Evolutionary conservation across 2,329 filamentous ascomycete species (phyloP), one percentile per base, ranked within the genome.

Genomic region (Plectosphaerella cucumerina): DNA sequence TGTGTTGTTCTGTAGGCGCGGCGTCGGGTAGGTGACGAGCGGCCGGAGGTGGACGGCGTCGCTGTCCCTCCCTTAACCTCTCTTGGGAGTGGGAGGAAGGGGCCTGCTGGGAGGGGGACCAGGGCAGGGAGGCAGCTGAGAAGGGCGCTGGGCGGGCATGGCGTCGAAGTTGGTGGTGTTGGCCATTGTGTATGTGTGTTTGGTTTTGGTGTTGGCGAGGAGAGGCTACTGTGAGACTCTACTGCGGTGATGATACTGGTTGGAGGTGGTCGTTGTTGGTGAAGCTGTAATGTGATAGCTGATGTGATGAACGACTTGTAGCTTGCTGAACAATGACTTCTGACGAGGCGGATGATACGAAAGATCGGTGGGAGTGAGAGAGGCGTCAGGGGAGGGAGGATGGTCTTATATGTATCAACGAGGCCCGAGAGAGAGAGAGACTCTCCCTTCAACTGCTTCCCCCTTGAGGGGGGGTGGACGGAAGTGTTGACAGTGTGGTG

Each of bases 41-140:
- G 26, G 26, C 26, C 26, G 26, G 26, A 10, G 26, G 26, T 31
- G 26, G 26, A 31, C 26, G 26, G 26, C 26, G 26, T 31, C 26
- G 26, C 26, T 31, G 26, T 31, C 26, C 26, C n/a, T 5, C 11
- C n/a, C 18, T 20, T 81, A 82, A 60, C 71, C 73, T 62, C 77
- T 74, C 72, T 83, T 85, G 65, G 82, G 82, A 56, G 85, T 78
- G 69, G 82, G 79, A 67, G 82, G 82, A 49, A 85, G 79, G 69
- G 82, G 82, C 50, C 82, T 75, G 69, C 77, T 81, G 56, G 82
- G 82, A 62, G 82, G 82, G 54, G 82, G 82, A 60, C 82, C 82
- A 50, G 82, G 82, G 78, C 82, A 85, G 59, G 82, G 82, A 72
- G 82, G 82, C 58, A 86, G 80, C 63, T 85, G 81, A 60, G 81